Evolutionary conservation across 2,329 filamentous ascomycete species (phyloP), one percentile per base, ranked within the genome.

Genomic region (Xylariomycetidae sp.): DNA sequence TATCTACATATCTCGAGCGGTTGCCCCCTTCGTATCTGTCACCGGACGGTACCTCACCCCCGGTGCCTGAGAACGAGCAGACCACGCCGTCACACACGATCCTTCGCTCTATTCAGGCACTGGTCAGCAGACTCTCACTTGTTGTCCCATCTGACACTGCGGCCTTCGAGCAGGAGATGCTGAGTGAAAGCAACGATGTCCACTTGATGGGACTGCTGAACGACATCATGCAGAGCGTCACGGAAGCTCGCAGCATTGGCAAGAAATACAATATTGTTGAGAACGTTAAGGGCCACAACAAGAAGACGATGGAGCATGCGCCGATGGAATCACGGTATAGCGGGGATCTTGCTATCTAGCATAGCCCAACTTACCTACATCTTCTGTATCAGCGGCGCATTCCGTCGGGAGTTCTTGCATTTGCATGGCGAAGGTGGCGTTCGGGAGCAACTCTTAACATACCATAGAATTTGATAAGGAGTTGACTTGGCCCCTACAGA

Each of bases 101-200:
- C 25, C 77, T 98, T 19, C 87, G 92, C 41, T 86, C 86, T 43
- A 87, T 95, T 43, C 85, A 89, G 52, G 83, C 89, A 2, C 79
- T 95, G 25, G 75, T 95, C 42, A 82, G 82, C 31, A 83, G 90
- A 32, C 73, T 95, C 18, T 83, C 84, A 24, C 79, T 96, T 13
- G 74, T 95, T 34, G 78, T 82, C 4, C 87, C 90, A 3, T 70
- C 81, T 2, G 72, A 85, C 48, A 63, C 69, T 17, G 67, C 70
- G 26, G 70, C 75, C 0, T 85, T 90, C 52, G 68, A 79, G 18
- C 68, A 74, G 20, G 83, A 94, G 57, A 74, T 85, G 23, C 67
- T 82, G 23, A 78, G 82, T 33, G 85, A 95, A 61, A 71, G 80
- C 40, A 92, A 93, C 50, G 87, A 96, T 49, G 87, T 95, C 18